Base-by-base conservation (phyloP, 1,284 basidiomycete species). In the Chalciporus sp. region DNA sequence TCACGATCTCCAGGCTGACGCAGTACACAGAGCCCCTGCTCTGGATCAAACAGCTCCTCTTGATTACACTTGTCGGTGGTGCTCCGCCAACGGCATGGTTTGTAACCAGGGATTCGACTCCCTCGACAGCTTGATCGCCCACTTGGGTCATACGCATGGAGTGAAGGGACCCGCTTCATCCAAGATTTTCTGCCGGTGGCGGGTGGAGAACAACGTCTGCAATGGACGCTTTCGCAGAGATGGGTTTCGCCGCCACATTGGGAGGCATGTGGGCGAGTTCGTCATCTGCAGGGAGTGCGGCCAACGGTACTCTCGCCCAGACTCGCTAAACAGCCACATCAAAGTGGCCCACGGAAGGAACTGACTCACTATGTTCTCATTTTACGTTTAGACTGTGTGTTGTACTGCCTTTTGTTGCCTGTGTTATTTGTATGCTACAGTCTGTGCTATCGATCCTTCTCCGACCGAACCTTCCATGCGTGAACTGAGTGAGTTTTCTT, bases 161-260 rank as follows among this genome's bases (percentile, higher is more conserved):
- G 19, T 60, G 2, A 26, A 42, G 4, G 53, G 53, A 9, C 3
- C 53, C 7, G 23, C 54, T 2, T 3, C 42, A 10, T 23, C 23
- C 20, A 47, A 10, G 49, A 4, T 60, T 2, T 2, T 46, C 2
- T 58, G 57, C 19, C 16, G 16, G 1, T 58, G 58, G 57, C 29
- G 26, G 2, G 16, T 35, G 1, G 19, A 46, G 10, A 3, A 19
- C 6, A 33, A 42, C 6, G 7, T 16, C 1, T 60, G 57, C 8
- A 7, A 31, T 2, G 26, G 12, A 7, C 10, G 43, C 7, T 47
- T 33, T 20, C 54, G 45, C 19, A 20, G 53, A 9, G 31, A 35
- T 27, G 47, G 33, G 1, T 42, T 51, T 23, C 35, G 45, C 3
- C 47, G 48, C 6, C 57, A 58, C n/a, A 40, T 58, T 7, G 17